Evolutionary conservation across 805 yeast species (phyloP).

Genomic region (Saturnispora ahearnii): DNA sequence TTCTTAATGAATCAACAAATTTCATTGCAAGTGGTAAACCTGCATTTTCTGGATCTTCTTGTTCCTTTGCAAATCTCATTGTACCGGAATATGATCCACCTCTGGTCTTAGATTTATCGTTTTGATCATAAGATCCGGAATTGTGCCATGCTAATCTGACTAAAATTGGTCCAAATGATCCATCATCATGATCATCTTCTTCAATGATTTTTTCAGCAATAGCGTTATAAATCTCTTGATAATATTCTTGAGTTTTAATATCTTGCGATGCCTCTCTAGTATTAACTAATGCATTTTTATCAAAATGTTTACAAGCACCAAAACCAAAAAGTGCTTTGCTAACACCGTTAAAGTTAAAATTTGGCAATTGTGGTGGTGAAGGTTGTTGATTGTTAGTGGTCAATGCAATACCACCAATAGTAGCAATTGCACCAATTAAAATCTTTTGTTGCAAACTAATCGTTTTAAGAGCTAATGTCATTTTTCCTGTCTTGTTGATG

Average conservation of each 20-base stretch:
- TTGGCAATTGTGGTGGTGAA: background rate
- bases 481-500: too few species aligned
- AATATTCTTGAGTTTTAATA: slow-evolving; percentile 40
- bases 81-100: slow-evolving; percentile 48
- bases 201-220: slow-evolving; percentile 56
- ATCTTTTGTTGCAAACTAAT: background rate
- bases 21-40: slow-evolving; percentile 47
- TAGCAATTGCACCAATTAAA: background rate
- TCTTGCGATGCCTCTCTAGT: slow-evolving; percentile 27
- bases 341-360: background rate
- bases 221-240: slow-evolving; percentile 60
- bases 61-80: slow-evolving; percentile 43
- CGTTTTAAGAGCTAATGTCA: background rate
- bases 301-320: slow-evolving; percentile 29
- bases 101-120: slow-evolving; percentile 31
- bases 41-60: slow-evolving; percentile 39
- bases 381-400: background rate
- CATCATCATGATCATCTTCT: slow-evolving; percentile 50
- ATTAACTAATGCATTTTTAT: slow-evolving; percentile 17
- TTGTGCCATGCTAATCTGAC: slow-evolving; percentile 44
- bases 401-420: background rate
- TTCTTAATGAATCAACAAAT: slow-evolving; percentile 46
- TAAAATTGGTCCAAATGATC: slow-evolving; percentile 43
- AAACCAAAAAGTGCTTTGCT: slow-evolving; percentile 14
- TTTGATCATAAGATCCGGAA: slow-evolving; percentile 38